Conservation (phyloP, 139 green algal genomes). For the Coelastrella sp. region DNA sequence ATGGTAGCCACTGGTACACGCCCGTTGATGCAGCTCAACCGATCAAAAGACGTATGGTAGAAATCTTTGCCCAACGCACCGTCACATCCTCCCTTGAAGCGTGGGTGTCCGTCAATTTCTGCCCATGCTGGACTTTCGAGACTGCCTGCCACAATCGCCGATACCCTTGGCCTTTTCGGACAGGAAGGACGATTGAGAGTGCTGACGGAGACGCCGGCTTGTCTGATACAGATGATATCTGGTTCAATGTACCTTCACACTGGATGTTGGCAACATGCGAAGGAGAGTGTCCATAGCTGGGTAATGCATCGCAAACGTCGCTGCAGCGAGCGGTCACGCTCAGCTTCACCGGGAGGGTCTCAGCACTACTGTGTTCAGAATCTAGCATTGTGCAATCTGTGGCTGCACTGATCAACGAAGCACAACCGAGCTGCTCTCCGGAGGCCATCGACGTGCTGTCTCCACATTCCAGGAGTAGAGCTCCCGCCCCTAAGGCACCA, state of each 20-base stretch:
- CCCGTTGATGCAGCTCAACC: too few relatives aligned
- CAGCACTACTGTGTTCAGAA: background rate
- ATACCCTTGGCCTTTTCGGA: constrained; percentile 69
- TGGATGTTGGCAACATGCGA: too few relatives aligned
- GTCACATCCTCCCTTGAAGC: constrained; percentile 2
- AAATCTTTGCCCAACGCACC: too few relatives aligned
- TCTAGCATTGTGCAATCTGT: background rate
- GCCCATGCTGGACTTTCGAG: constrained; percentile 56
- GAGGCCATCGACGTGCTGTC: background rate
- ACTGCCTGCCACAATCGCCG: constrained; percentile 83
- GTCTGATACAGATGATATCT: background rate
- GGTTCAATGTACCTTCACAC: background rate
- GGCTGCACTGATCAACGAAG: background rate
- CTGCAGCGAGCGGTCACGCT: background rate
- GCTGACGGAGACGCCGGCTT: background rate
- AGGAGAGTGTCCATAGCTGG: background rate
- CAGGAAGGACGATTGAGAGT: background rate
- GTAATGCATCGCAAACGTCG: background rate
- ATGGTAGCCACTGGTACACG: too few relatives aligned
- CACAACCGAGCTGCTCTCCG: background rate
- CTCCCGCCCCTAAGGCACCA: background rate
- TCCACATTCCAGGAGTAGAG: background rate
- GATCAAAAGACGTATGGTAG: too few relatives aligned
- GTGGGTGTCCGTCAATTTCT: constrained; percentile 53
- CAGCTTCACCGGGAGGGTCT: constrained; percentile 7